Conservation (phyloP, 2,329 filamentous ascomycete genomes). For the Rugonectria rugulosa region DNA sequence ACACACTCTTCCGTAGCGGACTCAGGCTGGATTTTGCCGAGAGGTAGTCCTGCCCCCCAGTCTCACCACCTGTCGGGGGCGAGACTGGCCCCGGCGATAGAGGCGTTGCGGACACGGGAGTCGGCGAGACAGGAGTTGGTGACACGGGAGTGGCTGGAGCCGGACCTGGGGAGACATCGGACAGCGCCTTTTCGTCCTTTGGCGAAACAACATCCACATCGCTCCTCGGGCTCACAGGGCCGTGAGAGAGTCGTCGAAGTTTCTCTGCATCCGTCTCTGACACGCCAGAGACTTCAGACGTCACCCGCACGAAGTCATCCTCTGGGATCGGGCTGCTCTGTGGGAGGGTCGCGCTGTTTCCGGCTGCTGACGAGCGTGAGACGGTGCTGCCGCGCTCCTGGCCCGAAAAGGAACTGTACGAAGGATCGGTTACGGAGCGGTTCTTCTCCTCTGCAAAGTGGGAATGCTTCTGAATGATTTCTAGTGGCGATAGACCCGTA, state of each 20-base stretch:
- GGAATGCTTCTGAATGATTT: constrained; percentile 49
- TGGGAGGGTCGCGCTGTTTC: constrained; percentile 9
- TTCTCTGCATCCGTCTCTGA: constrained; percentile 32
- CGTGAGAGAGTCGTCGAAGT: constrained; percentile 26
- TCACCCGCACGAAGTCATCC: constrained; percentile 23
- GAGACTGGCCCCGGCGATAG: constrained; percentile 31
- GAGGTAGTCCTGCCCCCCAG: constrained; percentile 39
- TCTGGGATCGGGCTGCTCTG: constrained; percentile 26
- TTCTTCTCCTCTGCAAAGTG: constrained; percentile 30
- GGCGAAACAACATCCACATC: constrained; percentile 15
- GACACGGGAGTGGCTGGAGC: background rate
- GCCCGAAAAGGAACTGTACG: constrained; percentile 36
- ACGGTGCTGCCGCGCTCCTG: constrained; percentile 38
- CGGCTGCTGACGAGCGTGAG: constrained; percentile 37
- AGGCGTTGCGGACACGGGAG: background rate
- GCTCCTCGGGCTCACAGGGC: constrained; percentile 32
- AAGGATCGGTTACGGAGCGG: constrained; percentile 31
- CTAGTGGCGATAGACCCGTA: constrained; percentile 49
- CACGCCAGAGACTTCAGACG: constrained; percentile 33
- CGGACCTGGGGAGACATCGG: constrained; percentile 24
- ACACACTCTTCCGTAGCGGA: constrained; percentile 50
- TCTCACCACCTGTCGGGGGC: constrained; percentile 41
- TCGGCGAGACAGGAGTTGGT: background rate
- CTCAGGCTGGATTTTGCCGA: constrained; percentile 34
- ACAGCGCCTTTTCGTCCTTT: constrained; percentile 10